Percentiles rank a stretch among this genome's conserved stretches.
Conservation (phyloP, 768 basidiomycete genomes). For the Pleurotus citrinopileatus region DNA sequence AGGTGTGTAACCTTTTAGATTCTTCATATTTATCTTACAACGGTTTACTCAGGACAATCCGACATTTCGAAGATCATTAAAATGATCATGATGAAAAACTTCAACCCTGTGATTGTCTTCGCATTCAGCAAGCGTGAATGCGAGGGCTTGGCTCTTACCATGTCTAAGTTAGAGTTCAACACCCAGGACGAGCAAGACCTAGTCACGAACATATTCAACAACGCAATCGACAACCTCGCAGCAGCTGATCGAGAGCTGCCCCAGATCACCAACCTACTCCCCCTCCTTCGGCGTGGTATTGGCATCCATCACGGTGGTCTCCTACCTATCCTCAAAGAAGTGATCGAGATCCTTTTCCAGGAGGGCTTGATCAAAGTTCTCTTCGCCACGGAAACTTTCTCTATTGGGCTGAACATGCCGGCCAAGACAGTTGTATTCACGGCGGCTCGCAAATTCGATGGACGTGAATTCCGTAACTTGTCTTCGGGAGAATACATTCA, state of each 20-base stretch:
- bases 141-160: constrained; percentile 84
- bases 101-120: constrained; percentile 97
- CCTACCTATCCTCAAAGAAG: constrained; percentile 95
- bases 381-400: constrained; percentile 98
- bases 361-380: constrained; percentile 97
- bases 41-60: constrained; percentile 59
- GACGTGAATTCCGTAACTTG: constrained; percentile 88
- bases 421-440: constrained; percentile 99
- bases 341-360: constrained; percentile 98
- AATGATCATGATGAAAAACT: constrained; percentile 97
- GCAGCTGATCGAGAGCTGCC: constrained; percentile 86
- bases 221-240: constrained; percentile 87
- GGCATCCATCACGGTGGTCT: constrained; percentile 99
- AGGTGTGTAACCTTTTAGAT: constrained; percentile 61
- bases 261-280: constrained; percentile 90
- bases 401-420: constrained; percentile 98
- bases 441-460: constrained; percentile 93
- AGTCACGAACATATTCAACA: constrained; percentile 86
- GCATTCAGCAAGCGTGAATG: constrained; percentile 99
- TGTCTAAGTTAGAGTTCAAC: constrained; percentile 97
- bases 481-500: constrained; percentile 98
- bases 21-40: neutral
- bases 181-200: constrained; percentile 87
- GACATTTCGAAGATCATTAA: constrained; percentile 98
- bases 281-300: constrained; percentile 90